phyloP scores from a whole-genome alignment of 495 filamentous ascomycete species.

The Daldinia concentrica region DNA sequence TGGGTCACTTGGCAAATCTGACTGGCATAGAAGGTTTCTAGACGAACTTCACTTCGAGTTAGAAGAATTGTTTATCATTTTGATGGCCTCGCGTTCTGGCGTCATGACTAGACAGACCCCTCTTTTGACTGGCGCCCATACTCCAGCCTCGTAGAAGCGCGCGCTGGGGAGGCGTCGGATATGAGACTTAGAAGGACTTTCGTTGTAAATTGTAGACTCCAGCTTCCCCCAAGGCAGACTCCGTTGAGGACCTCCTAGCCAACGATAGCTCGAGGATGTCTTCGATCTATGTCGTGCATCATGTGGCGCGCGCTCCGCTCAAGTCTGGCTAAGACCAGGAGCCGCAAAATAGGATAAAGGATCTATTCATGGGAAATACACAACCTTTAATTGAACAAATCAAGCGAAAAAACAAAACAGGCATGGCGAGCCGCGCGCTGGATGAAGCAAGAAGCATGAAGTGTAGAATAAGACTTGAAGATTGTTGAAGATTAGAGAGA shows the following conservation, averaged over 20 bases:
- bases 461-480: conserved; percentile 2
- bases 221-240: conserved; percentile 31
- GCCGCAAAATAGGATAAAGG: conserved; percentile 23
- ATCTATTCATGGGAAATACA: conserved; percentile 33
- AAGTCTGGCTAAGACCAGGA: conserved; percentile 29
- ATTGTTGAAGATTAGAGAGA: not conserved
- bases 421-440: conserved; percentile 42
- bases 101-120: conserved; percentile 3
- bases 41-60: conserved; percentile 25
- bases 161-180: conserved; percentile 29
- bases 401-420: conserved; percentile 30
- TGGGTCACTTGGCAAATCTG: conserved; percentile 34
- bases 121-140: conserved; percentile 24
- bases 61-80: conserved; percentile 17
- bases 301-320: conserved; percentile 41
- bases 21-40: conserved; percentile 43
- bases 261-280: conserved; percentile 30
- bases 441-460: conserved; percentile 33
- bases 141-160: conserved; percentile 33
- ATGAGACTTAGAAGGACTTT: conserved; percentile 7
- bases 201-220: conserved; percentile 27
- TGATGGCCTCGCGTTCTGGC: conserved; percentile 10
- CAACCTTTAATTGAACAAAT: conserved; percentile 27
- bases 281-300: conserved; percentile 36
- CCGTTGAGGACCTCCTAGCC: conserved; percentile 19